Conservation (phyloP, 768 basidiomycete species). For the Tulasnella calospora region DNA sequence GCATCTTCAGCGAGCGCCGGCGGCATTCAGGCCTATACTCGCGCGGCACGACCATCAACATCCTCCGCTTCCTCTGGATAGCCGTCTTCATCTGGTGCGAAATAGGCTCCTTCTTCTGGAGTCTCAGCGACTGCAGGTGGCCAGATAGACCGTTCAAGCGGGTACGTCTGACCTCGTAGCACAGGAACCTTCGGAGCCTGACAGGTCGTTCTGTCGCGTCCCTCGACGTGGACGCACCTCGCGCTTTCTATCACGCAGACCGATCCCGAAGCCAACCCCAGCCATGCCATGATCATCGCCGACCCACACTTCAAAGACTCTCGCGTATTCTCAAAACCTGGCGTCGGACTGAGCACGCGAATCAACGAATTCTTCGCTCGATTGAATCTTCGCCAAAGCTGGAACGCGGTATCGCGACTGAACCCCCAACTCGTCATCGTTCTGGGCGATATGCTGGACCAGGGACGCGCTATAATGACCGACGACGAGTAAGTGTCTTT, state of each 20-base stretch:
- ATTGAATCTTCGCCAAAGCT: conserved; percentile 78
- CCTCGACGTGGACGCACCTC: conserved; percentile 32
- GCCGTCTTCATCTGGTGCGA: conserved; percentile 67
- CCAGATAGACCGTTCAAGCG: conserved; percentile 41
- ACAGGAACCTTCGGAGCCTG: not conserved
- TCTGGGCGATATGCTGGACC: conserved; percentile 91
- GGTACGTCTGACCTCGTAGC: conserved; percentile 29
- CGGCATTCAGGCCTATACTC: conserved; percentile 22
- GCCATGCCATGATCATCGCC: conserved; percentile 74
- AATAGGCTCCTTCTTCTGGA: conserved; percentile 50
- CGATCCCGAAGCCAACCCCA: conserved; percentile 31
- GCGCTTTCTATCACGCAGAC: conserved; percentile 22
- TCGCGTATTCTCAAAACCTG: conserved; percentile 63
- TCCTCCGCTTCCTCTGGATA: conserved; percentile 57
- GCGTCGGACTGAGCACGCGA: conserved; percentile 45
- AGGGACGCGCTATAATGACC: conserved; percentile 61
- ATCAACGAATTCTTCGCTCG: conserved; percentile 66
- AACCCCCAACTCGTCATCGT: conserved; percentile 72
- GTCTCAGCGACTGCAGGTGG: conserved; percentile 54
- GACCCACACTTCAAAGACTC: conserved; percentile 84
- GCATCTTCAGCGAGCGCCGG: conserved; percentile 14
- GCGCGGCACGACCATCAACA: conserved; percentile 36
- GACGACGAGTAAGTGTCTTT: conserved; percentile 61
- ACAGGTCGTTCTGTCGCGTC: conserved; percentile 34
- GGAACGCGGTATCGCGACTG: conserved; percentile 59